Percentiles rank a stretch among this genome's conserved stretches.
Evolutionary conservation across 371 early-diverging fungal species (phyloP).

Genomic region (Mortierella sp.): DNA sequence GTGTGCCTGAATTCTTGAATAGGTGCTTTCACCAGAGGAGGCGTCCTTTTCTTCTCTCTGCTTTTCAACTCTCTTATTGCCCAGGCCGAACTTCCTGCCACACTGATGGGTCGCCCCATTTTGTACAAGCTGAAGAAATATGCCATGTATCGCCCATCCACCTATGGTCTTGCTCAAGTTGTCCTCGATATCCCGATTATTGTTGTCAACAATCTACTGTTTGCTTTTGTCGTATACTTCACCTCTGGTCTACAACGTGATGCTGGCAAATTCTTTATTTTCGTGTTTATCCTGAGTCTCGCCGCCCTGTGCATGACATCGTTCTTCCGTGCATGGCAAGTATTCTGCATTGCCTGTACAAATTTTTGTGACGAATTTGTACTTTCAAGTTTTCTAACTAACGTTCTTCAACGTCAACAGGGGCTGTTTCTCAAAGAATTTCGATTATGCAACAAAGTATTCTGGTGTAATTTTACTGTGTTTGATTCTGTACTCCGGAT

Average conservation of each 20-base stretch:
- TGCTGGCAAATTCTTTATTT: slow-evolving; percentile 65
- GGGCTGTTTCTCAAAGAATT: slow-evolving; percentile 64
- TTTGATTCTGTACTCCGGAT: slow-evolving; percentile 71
- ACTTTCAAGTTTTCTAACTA: background rate
- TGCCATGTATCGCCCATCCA: slow-evolving; percentile 71
- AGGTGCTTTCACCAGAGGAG: slow-evolving; percentile 80
- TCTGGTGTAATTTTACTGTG: slow-evolving; percentile 69
- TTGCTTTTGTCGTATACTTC: slow-evolving; percentile 69
- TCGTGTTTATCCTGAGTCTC: slow-evolving; percentile 61
- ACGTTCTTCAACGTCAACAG: background rate
- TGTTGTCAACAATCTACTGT: slow-evolving; percentile 61
- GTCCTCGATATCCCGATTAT: slow-evolving; percentile 62
- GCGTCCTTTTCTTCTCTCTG: slow-evolving; percentile 67
- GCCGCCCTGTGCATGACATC: slow-evolving; percentile 66
- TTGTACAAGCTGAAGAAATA: slow-evolving; percentile 71
- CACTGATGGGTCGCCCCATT: slow-evolving; percentile 66
- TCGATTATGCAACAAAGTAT: slow-evolving; percentile 67
- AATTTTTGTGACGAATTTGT: too few relatives aligned
- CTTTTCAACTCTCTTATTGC: slow-evolving; percentile 66
- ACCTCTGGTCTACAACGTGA: slow-evolving; percentile 66
- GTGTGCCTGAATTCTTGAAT: background rate
- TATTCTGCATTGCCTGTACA: background rate
- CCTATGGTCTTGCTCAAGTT: slow-evolving; percentile 65
- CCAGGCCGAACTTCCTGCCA: slow-evolving; percentile 62
- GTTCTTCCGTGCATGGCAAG: slow-evolving; percentile 58